Evolutionary conservation across 257 asterid genomes (phyloP), one percentile per base, ranked within the genome.

Genomic region (Fraxinus pennsylvanica): DNA sequence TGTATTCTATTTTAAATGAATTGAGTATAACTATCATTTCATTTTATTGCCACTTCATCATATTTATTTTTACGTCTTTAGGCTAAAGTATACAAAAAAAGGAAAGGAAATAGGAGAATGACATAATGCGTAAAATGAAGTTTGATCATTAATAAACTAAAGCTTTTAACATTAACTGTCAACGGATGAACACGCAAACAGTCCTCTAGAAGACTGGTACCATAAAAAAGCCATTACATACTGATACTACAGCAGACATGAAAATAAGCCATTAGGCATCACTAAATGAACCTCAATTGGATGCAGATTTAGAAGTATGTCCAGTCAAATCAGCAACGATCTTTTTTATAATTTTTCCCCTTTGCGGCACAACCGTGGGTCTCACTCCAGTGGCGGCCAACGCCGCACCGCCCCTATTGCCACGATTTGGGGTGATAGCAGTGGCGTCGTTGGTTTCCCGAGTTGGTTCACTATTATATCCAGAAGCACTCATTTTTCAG

Each of bases 281-380:
- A 50, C n/a, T 3, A 12, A 14, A 13, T 21, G 33, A 25, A 4
- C 68, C 27, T 61, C 35, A 61, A 9, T 10, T 21, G 33, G 68
- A 22, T 61, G 68, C 33, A 22, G 78, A 10, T 1, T 52, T 21
- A 30, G 79, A 30, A 30, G 74, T 21, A 71, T 74, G 41, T 74
- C 71, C 75, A 43, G n/a, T 27, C 39, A 15, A 57, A 38, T 75
- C 84, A 39, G 74, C 52, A 1, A 80, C 0, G 9, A 86, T 81
- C 12, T 19, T 57, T 50, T 21, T 81, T 3, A 75, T 0, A 36
- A 83, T 75, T 0, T 15, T 2, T 36, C 87, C 87, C 72, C 87
- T 86, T 73, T 0, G 36, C 5, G 84, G 85, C 21, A 7, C 85
- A 72, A 39, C 36, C 67, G 7, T 68, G 19, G 66, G 27, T 32